Base-by-base conservation (phyloP, 2,329 filamentous ascomycete genomes). In the Diaporthe vexans region DNA sequence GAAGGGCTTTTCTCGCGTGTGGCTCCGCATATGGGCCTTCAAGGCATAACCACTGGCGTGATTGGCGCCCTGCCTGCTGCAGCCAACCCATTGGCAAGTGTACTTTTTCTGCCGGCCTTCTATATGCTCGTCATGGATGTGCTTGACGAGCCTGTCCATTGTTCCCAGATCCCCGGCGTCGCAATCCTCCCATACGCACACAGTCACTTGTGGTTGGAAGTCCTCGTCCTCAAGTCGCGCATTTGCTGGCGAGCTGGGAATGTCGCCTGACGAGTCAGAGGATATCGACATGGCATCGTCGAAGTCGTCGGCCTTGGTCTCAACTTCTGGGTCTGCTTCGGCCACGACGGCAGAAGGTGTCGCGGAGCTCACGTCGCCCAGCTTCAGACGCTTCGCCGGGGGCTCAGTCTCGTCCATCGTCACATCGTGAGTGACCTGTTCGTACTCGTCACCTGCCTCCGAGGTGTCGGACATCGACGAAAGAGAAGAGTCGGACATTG, bases 1-100 rank as follows among this genome's bases (percentile, higher is more conserved):
- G 82, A 98, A 98, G 0, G 97, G 97, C 85, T 99, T 99, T 88
- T 99, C 97, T 81, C 97, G 91, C 1, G 97, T 99, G 83, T 99
- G 97, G 82, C 95, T 98, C 78, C 97, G 90, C 95, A 99, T 98
- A 81, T 99, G 97, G 13, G 97, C 97, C 82, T 97, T 95, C 77
- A 99, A 86, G 6, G 97, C 97, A 85, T 99, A 99, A 3, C 95
- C 97, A 80, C 95, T 98, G 1, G 96, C 96, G 84, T 99, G 97
- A 24, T 94, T 92, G 84, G 97, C 91, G 75, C 95, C 95, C 85
- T 98, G 98, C 76, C 95, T 87, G 71, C 88, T 89, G 82, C 97
- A 99, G 78, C 96, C 96, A 75, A 90, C 91, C 97, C 97, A 99
- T 84, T 98, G 96, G 84, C 97, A 99, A n/a, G 94, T 95, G 82